Evolutionary conservation across 208 protist species (phyloP).

Genomic region (Entamoeba invadens): DNA sequence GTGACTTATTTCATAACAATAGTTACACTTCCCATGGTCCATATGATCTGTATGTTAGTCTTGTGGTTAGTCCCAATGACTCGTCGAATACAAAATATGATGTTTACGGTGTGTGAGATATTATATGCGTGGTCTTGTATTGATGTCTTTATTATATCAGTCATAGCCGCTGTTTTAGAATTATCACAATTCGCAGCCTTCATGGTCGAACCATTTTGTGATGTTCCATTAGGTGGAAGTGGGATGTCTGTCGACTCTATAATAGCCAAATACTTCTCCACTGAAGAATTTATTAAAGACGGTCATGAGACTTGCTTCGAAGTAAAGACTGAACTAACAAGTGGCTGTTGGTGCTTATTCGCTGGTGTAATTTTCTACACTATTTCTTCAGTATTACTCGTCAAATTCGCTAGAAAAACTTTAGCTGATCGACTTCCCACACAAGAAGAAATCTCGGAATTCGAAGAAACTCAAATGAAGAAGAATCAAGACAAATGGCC

Average conservation of each 20-base stretch:
- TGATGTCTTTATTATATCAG: constrained; percentile 62
- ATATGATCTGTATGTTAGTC: constrained; percentile 35
- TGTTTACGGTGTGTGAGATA: constrained; percentile 42
- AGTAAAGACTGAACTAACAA: background rate
- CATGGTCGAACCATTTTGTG: constrained; percentile 45
- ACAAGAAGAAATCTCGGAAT: background rate
- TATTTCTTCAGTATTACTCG: background rate
- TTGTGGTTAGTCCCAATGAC: constrained; percentile 48
- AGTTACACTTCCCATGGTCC: constrained; percentile 39
- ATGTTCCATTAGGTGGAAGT: background rate
- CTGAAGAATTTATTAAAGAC: background rate
- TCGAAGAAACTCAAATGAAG: no score
- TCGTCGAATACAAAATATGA: constrained; percentile 9
- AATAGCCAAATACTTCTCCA: background rate
- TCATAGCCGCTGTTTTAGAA: constrained; percentile 64
- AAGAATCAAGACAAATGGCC: no score
- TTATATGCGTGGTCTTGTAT: constrained; percentile 64
- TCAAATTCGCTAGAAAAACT: background rate
- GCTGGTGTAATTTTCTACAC: background rate
- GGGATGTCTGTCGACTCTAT: background rate
- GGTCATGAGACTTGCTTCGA: background rate
- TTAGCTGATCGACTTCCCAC: background rate
- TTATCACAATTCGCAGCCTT: constrained; percentile 65
- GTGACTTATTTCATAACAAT: background rate
- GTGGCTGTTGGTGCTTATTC: background rate